These are phyloP conservation scores for Fomitopsis betulina DNA, from an alignment of 1,284 basidiomycete species.

Conservation along the genomic window DNA sequence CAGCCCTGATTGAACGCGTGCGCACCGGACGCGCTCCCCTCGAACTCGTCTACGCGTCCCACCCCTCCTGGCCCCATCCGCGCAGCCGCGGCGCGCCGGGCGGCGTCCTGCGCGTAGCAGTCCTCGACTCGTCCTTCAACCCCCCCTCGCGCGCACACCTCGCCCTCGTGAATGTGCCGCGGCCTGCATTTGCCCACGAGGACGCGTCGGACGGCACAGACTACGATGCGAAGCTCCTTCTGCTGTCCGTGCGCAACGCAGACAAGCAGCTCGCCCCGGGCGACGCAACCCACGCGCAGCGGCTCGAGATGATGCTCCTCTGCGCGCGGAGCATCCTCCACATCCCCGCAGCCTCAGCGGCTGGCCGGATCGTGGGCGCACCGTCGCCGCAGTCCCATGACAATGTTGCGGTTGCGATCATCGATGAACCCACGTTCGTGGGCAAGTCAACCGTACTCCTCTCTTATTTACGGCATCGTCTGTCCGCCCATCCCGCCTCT, in stretches of 20 bases:
- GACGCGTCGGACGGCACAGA: constrained; percentile 15
- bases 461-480: constrained; percentile 41
- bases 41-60: constrained; percentile 51
- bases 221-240: constrained; percentile 77
- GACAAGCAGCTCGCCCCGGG: constrained; percentile 76
- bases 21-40: constrained; percentile 41
- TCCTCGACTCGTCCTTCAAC: constrained; percentile 94
- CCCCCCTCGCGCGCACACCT: constrained; percentile 89
- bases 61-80: constrained; percentile 51
- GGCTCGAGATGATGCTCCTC: constrained; percentile 79
- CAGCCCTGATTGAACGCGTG: constrained; percentile 33
- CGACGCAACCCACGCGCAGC: constrained; percentile 73
- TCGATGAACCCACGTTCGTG: constrained; percentile 88
- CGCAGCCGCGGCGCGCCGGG: constrained; percentile 4
- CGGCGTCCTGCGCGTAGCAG: constrained; percentile 42
- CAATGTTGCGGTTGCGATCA: constrained; percentile 78
- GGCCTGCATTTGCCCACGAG: constrained; percentile 20
- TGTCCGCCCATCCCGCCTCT: constrained; percentile 20
- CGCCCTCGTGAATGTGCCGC: constrained; percentile 57
- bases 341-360: neutral
- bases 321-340: constrained; percentile 48
- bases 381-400: constrained; percentile 10
- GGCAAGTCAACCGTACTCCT: constrained; percentile 70
- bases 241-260: constrained; percentile 86
- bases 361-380: neutral